phyloP scores from a whole-genome alignment of 805 yeast genomes.

The Lipomyces mesembrius region DNA sequence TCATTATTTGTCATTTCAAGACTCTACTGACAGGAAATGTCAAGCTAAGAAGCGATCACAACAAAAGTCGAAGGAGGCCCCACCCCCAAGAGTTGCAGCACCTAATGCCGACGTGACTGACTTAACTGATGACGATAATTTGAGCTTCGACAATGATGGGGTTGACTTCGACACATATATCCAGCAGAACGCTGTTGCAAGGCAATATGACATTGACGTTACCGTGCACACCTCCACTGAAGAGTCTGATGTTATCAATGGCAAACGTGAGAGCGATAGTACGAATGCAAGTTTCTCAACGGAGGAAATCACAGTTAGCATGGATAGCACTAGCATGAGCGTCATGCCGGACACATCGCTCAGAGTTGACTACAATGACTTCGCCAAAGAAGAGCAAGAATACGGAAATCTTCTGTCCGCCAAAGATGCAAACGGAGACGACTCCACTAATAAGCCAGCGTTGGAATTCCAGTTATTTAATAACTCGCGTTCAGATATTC shows the following conservation, averaged over 20 bases:
- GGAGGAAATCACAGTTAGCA: neutral
- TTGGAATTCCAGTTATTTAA: constrained; percentile 1
- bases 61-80: neutral
- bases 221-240: neutral
- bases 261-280: neutral
- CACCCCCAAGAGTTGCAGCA: neutral
- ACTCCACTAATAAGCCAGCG: neutral
- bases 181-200: neutral
- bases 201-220: neutral
- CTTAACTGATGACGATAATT: neutral
- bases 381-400: constrained; percentile 4
- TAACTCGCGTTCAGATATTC: neutral
- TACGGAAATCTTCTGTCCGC: neutral
- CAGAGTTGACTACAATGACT: constrained; percentile 4
- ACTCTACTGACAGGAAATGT: neutral
- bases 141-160: constrained; percentile 1
- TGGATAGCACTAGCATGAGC: neutral
- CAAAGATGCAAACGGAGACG: neutral
- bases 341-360: constrained; percentile 4
- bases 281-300: neutral
- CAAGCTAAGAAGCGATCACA: neutral
- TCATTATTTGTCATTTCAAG: neutral
- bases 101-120: neutral
- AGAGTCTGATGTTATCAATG: neutral
- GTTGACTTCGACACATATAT: neutral